phyloP scores from a whole-genome alignment of 2,329 filamentous ascomycete genomes.

The Alternaria gansuensis region DNA sequence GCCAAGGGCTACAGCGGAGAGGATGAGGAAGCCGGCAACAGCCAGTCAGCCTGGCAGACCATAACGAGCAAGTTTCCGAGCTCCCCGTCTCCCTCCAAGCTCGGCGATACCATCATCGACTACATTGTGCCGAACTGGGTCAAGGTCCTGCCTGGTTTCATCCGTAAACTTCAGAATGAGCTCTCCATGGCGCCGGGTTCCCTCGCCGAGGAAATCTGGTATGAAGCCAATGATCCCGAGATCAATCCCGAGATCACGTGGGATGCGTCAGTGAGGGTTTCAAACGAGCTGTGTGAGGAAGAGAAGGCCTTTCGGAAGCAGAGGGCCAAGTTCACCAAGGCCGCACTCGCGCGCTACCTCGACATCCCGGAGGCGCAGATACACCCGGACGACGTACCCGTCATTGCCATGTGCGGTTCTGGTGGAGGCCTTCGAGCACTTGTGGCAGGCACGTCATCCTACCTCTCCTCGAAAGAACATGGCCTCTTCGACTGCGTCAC shows the following conservation, averaged over 20 bases:
- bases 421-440: slow-evolving; percentile 90
- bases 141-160: slow-evolving; percentile 74
- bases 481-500: slow-evolving; percentile 94
- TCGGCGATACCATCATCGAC: slow-evolving; percentile 68
- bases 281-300: slow-evolving; percentile 80
- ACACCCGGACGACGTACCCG: slow-evolving; percentile 91
- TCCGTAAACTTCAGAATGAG: slow-evolving; percentile 86
- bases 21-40: slow-evolving; percentile 26
- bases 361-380: slow-evolving; percentile 79
- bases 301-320: slow-evolving; percentile 78
- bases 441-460: slow-evolving; percentile 88
- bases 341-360: slow-evolving; percentile 83
- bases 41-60: slow-evolving; percentile 45
- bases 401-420: slow-evolving; percentile 93
- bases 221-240: slow-evolving; percentile 82
- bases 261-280: slow-evolving; percentile 83
- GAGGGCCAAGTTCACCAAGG: slow-evolving; percentile 72
- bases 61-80: slow-evolving; percentile 44
- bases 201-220: slow-evolving; percentile 91
- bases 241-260: slow-evolving; percentile 88
- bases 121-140: slow-evolving; percentile 85
- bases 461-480: slow-evolving; percentile 82
- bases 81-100: slow-evolving; percentile 44
- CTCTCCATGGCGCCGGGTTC: slow-evolving; percentile 88
- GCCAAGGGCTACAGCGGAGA: slow-evolving; percentile 37